Evolutionary conservation across 2,329 filamentous ascomycete genomes (phyloP), one percentile per base, ranked within the genome.

Genomic region (Bipolaris bicolor): DNA sequence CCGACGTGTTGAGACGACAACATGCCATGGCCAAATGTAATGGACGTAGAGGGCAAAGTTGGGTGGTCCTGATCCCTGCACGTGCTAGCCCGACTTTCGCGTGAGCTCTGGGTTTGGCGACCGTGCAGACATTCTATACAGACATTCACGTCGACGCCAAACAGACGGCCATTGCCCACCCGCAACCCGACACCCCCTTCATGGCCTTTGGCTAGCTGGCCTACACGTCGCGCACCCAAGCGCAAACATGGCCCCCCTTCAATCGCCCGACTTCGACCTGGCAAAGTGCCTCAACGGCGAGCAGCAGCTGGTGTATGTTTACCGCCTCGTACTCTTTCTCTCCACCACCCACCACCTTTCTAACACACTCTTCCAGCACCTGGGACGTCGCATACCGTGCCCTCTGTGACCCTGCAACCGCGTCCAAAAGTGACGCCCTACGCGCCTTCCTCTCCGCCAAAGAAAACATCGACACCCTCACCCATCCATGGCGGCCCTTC

Each of bases 271-370:
- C 76, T 91, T 93, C 73, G 87, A 92, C 73, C 83, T 97, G 78
- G 90, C 92, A 78, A 88, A 90, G 75, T 96, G 91, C 80, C 84
- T 98, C 71, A 88, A 86, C 69, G 91, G 91, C 79, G 88, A 94
- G 76, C 85, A 86, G 71, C 84, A 89, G 74, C 83, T 97, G 71
- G 84, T 97, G 90, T 96, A 84, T 76, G 88, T 83, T 61, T 69
- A 64, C 64, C 60, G 39, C 31, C 24, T 36, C 20, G 13, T 5
- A n/a, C 40, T 43, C 40, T 7, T 43, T 26, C 37, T 40, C 20
- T 33, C 16, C 6, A n/a, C 26, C 39, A 22, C 29, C 31, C 22
- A 29, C 9, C 39, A 44, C 10, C 15, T 9, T 22, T 26, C 65
- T 68, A 56, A 72, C 79, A 84, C 46, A 71, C 79, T 84, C 47